Percentiles rank a stretch among this genome's conserved stretches.
phyloP scores from a whole-genome alignment of 805 yeast species.

The Lipomyces kockii region DNA sequence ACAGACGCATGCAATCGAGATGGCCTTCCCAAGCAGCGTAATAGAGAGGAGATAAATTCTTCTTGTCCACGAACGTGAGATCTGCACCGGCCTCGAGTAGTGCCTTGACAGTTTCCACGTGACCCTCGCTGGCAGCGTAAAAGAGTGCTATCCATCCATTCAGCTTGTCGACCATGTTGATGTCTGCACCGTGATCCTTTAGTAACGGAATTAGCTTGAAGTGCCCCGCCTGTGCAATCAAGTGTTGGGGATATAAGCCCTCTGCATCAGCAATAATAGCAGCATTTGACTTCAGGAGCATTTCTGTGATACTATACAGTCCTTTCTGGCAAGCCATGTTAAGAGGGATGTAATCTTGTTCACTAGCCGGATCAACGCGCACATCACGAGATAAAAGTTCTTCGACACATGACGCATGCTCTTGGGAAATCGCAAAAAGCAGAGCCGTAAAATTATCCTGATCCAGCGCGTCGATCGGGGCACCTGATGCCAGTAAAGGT shows the following conservation, averaged over 20 bases:
- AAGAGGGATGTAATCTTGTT: constrained; percentile 58
- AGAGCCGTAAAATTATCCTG: constrained; percentile 70
- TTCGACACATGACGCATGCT: constrained; percentile 60
- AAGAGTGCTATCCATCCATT: constrained; percentile 94
- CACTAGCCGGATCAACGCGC: constrained; percentile 47
- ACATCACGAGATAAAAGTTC: constrained; percentile 57
- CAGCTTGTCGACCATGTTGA: constrained; percentile 79
- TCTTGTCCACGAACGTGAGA: constrained; percentile 70
- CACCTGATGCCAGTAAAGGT: constrained; percentile 50
- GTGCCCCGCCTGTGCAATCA: constrained; percentile 85
- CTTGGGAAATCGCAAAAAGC: constrained; percentile 73
- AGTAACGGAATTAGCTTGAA: constrained; percentile 68
- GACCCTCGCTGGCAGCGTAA: constrained; percentile 88
- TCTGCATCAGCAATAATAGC: constrained; percentile 72
- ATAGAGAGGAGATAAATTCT: constrained; percentile 77
- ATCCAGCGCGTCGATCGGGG: constrained; percentile 47
- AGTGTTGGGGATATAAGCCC: constrained; percentile 82
- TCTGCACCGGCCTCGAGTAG: constrained; percentile 77
- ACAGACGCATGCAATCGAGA: constrained; percentile 72
- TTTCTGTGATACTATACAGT: constrained; percentile 67
- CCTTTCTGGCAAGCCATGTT: constrained; percentile 90
- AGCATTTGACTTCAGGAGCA: constrained; percentile 54
- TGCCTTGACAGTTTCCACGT: constrained; percentile 67
- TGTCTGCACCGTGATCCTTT: constrained; percentile 58
- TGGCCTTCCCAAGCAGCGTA: constrained; percentile 96